Evolutionary conservation across 805 yeast species (phyloP), one percentile per base, ranked within the genome.

Genomic region (Suhomyces sp.): DNA sequence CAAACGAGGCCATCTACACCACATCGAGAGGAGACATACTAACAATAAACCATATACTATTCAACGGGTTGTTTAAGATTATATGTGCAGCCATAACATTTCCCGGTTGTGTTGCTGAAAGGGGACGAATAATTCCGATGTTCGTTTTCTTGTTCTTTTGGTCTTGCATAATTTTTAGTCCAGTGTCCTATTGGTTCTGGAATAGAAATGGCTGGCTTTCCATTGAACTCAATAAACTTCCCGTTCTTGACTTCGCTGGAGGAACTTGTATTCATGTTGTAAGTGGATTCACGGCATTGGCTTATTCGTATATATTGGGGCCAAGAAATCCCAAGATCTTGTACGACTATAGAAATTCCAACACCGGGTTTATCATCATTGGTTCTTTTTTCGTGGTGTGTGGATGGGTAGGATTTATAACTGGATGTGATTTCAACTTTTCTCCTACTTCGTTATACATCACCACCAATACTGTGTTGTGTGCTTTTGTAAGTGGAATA

Each of bases 181-280:
- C 79, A 1, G 74, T 75, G 3, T 71, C 72, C 2, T 75, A 73
- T 54, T 75, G 79, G 79, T 68, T 72, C 53, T 75, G 79, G 79
- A 74, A 73, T 55, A 50, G 57, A 20, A 63, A 72, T 46, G 79
- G 79, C 8, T 75, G 78, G 78, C 63, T 75, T 3, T 70, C 76
- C 0, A 59, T 67, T 0, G 73, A 72, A 49, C 58, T 63, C 15
- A 52, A 57, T 13, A 60, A 52, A 29, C 53, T 70, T 3, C 77
- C 78, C 0, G 78, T 73, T 3, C 59, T 73, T 9, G 79, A 75
- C 55, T 75, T 74, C 61, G 78, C 79, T 5, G 79, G 79, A 9
- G 79, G 78, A 9, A 70, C 65, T 44, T 71, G 76, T 55, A 66
- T 75, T n/a, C 79, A 75, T 53, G 60, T 73, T 31, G 77, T 74